These are phyloP conservation scores for Citrus sp. DNA, from an alignment of 345 rosid genomes.

Conservation along the genomic window DNA sequence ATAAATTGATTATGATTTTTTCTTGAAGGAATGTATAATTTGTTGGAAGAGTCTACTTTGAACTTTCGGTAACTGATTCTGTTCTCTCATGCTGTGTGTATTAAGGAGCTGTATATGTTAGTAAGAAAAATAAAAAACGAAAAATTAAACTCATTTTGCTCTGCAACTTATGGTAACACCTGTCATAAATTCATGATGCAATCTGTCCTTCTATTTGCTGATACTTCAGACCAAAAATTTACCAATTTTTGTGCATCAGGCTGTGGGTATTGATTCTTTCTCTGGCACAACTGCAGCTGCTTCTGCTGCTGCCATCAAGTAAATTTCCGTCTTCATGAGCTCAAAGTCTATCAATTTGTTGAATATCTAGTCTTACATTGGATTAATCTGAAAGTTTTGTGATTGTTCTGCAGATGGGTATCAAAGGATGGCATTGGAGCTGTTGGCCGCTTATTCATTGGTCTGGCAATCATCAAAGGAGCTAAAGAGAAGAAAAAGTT, in stretches of 20 bases:
- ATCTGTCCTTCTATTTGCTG: background rate
- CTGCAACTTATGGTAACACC: background rate
- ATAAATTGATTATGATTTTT: background rate
- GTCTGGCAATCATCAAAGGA: slow-evolving; percentile 39
- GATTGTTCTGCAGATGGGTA: slow-evolving; percentile 81
- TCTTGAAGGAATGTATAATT: background rate
- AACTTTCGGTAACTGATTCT: background rate
- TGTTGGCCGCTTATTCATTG: slow-evolving; percentile 87
- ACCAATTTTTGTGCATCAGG: slow-evolving; percentile 43
- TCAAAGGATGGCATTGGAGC: slow-evolving; percentile 98
- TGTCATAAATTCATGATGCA: background rate
- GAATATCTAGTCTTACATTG: slow-evolving; percentile 10
- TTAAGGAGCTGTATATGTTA: background rate
- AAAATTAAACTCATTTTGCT: no score
- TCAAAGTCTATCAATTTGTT: background rate
- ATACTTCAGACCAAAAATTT: background rate
- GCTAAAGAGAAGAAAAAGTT: slow-evolving; percentile 10
- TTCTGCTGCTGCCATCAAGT: slow-evolving; percentile 98
- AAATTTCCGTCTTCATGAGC: slow-evolving; percentile 5
- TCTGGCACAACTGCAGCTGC: slow-evolving; percentile 84
- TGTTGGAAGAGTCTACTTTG: background rate
- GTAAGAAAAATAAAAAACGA: no score
- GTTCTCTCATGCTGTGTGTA: background rate
- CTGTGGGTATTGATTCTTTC: slow-evolving; percentile 89
- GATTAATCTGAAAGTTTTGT: slow-evolving; percentile 17